Percentiles rank a stretch among this genome's conserved stretches.
phyloP scores from a whole-genome alignment of 2,329 filamentous ascomycete species.

The Clarireedia paspali region DNA sequence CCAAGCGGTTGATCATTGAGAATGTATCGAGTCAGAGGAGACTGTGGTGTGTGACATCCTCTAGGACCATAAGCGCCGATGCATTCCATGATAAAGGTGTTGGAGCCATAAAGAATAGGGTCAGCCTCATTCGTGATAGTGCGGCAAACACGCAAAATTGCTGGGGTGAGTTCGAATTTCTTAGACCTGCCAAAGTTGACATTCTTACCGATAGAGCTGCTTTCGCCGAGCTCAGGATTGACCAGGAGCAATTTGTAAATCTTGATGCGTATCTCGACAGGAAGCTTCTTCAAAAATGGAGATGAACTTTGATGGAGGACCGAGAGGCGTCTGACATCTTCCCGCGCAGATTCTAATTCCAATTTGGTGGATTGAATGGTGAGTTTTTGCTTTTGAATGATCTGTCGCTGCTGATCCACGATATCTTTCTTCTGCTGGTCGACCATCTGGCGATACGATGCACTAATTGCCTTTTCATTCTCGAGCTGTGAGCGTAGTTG shows the following conservation, averaged over 20 bases:
- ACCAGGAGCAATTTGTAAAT: slow-evolving; percentile 8
- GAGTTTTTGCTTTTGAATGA: background rate
- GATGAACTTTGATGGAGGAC: background rate
- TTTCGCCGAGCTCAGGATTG: slow-evolving; percentile 3
- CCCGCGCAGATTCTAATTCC: background rate
- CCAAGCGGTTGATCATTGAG: background rate
- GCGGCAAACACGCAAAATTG: slow-evolving; percentile 3
- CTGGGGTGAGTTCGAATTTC: slow-evolving; percentile 4
- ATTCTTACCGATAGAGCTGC: background rate
- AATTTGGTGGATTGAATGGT: background rate
- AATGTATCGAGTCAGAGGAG: slow-evolving; percentile 4
- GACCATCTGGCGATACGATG: background rate
- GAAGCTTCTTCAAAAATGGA: slow-evolving; percentile 5
- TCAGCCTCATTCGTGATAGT: slow-evolving; percentile 8
- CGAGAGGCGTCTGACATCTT: background rate
- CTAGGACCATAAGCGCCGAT: slow-evolving; percentile 5
- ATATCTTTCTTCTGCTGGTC: background rate
- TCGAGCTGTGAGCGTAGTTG: slow-evolving; percentile 6
- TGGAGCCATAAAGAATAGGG: slow-evolving; percentile 6
- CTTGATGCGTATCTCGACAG: slow-evolving; percentile 5
- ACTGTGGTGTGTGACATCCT: background rate
- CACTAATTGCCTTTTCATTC: background rate
- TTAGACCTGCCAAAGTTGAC: background rate
- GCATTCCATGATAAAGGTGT: slow-evolving; percentile 9
- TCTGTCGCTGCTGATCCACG: background rate